These are phyloP conservation scores for Apiospora arundinis DNA, from an alignment of 2,329 filamentous ascomycete genomes.

Conservation along the genomic window DNA sequence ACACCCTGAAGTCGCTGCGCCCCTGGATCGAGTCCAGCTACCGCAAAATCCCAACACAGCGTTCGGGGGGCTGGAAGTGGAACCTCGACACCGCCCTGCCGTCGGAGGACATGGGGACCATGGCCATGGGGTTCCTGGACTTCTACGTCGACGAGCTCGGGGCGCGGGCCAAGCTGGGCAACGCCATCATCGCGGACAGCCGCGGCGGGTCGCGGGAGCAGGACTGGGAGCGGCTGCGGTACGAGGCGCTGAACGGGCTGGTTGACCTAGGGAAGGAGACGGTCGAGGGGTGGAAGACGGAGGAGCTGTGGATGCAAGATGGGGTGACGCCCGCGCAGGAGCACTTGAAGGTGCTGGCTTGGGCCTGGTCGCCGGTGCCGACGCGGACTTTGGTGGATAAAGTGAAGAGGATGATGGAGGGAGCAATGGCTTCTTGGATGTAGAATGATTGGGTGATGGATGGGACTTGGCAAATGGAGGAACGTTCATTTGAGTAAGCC, in stretches of 20 bases:
- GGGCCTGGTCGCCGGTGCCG: background rate
- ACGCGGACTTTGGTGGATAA: background rate
- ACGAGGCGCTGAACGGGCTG: background rate
- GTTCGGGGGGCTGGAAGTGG: background rate
- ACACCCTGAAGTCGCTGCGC: background rate
- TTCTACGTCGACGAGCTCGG: background rate
- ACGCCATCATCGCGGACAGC: background rate
- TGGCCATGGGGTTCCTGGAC: background rate
- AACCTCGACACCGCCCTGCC: no score
- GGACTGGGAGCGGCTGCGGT: constrained; percentile 17
- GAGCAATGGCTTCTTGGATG: background rate
- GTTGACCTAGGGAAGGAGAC: background rate
- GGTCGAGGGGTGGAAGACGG: background rate
- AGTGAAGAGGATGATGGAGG: background rate
- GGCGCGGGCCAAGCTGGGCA: constrained; percentile 15
- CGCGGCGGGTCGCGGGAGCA: background rate
- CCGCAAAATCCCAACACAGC: background rate
- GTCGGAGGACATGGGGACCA: no score
- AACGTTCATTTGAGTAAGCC: background rate
- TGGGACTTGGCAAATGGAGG: background rate
- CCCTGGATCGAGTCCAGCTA: background rate
- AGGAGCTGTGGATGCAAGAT: constrained; percentile 1
- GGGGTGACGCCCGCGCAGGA: background rate
- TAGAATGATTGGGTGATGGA: background rate
- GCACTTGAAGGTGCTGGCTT: constrained; percentile 9